Evolutionary conservation across 176 grass and related monocot species (phyloP), one percentile per base, ranked within the genome.

Genomic region (Elymus sibiricus): DNA sequence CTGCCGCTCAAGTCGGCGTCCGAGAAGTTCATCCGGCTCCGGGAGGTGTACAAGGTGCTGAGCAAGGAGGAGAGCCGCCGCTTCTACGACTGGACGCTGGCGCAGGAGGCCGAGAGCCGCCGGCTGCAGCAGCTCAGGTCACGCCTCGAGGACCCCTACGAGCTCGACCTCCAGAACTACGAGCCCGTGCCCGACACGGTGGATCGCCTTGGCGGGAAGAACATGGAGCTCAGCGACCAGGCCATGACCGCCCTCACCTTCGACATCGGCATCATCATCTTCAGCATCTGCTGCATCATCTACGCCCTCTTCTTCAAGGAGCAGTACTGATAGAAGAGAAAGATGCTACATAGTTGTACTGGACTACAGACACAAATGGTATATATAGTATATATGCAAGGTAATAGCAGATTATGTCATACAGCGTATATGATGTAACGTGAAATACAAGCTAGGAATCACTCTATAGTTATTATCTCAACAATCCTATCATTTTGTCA

Each of bases 31-130:
- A 95, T 98, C 83, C 80, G 81, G 21, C 90, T 98, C 44, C 84
- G 95, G 49, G 91, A 98, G 93, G 93, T 79, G 71, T 98, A 98
- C 89, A 87, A 90, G 66, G 90, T 98, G 64, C 87, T 98, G 39
- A 94, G 95, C 93, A 73, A 92, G 49, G 91, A 87, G 64, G 87
- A 93, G 64, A 90, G 68, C 13, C 93, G 95, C 3, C 87, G 93
- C 5, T 98, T 98, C 86, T 98, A 98, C 28, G 95, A 98, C 87
- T 95, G 95, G 95, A 98, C 93, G 47, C 87, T 98, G 83, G 88
- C 93, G 46, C 95, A 98, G 82, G 95, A 98, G 87, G 95, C 89
- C 1, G 93, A 95, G 87, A 95, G 95, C 80, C 86, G 89, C 21
- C 89, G 95, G 17, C 82, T 92, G 80, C 87, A 86, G 86, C 96